These are phyloP conservation scores for Dictyostelium intermedium DNA, from an alignment of 78 protist species.

Conservation along the genomic window DNA sequence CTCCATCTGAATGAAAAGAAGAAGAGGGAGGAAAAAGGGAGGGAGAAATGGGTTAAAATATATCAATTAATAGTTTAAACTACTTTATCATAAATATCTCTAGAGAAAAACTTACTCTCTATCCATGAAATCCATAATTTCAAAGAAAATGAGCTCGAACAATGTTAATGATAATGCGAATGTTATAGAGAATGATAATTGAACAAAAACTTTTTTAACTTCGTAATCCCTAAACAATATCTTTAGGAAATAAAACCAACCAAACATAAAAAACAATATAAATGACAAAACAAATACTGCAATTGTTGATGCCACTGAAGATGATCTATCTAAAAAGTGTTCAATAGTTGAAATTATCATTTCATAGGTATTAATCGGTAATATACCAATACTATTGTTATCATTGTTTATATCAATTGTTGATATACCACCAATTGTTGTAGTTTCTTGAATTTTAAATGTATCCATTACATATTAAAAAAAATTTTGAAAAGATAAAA, in stretches of 20 bases:
- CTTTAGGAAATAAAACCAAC: slow-evolving; percentile 78
- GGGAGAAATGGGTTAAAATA: too few species aligned
- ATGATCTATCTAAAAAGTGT: neutral
- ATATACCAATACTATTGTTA: neutral
- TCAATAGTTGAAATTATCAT: neutral
- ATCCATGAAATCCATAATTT: slow-evolving; percentile 85
- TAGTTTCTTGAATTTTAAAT: neutral
- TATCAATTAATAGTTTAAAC: too few species aligned
- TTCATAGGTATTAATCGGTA: neutral
- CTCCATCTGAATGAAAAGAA: slow-evolving; percentile 83
- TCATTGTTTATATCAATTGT: neutral
- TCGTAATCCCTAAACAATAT: slow-evolving; percentile 79
- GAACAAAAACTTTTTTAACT: slow-evolving; percentile 73
- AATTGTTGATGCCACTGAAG: neutral
- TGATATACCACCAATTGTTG: neutral
- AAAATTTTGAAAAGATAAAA: neutral
- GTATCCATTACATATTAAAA: neutral
- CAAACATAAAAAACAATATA: slow-evolving; percentile 60
- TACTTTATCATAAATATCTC: too few species aligned
- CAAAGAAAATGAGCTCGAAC: slow-evolving; percentile 91
- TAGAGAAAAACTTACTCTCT: slow-evolving; percentile 46
- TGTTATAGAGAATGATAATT: slow-evolving; percentile 67
- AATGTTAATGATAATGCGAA: slow-evolving; percentile 86
- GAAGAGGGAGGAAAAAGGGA: too few species aligned
- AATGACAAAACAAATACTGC: slow-evolving; percentile 41